Conservation (phyloP, 192 early-diverging fungal species). For the Mortierella antarctica region DNA sequence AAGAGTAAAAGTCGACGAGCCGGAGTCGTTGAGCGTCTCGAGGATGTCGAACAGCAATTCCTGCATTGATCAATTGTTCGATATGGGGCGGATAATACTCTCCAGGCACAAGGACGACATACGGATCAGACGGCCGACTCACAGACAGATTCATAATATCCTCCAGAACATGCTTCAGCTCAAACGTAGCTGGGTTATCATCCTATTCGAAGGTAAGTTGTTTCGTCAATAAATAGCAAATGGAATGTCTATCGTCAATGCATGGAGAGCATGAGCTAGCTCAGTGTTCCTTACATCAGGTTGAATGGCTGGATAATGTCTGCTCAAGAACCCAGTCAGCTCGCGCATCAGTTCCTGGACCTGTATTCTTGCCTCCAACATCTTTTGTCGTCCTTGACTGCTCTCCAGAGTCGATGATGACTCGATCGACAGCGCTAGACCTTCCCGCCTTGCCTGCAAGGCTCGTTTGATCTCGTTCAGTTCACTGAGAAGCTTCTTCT, state of each 20-base stretch:
- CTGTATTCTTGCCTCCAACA: slow-evolving; percentile 8
- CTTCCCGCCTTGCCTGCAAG: slow-evolving; percentile 37
- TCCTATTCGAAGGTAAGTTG: not conserved
- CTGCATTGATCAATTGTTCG: slow-evolving; percentile 62
- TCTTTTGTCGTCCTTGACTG: slow-evolving; percentile 20
- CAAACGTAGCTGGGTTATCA: slow-evolving; percentile 6
- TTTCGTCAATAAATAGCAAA: no score
- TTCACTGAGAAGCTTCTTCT: slow-evolving; percentile 28
- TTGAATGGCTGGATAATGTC: slow-evolving; percentile 30
- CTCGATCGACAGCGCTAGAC: slow-evolving; percentile 13
- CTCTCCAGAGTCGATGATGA: slow-evolving; percentile 23
- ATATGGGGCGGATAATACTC: slow-evolving; percentile 64
- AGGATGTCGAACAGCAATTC: slow-evolving; percentile 62
- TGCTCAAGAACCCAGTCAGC: slow-evolving; percentile 21
- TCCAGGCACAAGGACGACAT: slow-evolving; percentile 53
- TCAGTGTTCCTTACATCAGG: slow-evolving; percentile 16
- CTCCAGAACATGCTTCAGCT: slow-evolving; percentile 46
- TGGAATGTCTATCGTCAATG: no score
- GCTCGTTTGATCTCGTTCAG: slow-evolving; percentile 34
- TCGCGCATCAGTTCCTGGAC: slow-evolving; percentile 38
- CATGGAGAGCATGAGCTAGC: no score
- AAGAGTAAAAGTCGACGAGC: slow-evolving; percentile 58
- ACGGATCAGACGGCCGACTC: slow-evolving; percentile 54
- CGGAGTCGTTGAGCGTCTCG: slow-evolving; percentile 53
- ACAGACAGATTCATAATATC: slow-evolving; percentile 65